Percentiles rank a stretch among this genome's conserved stretches.
Evolutionary conservation across 2,329 filamentous ascomycete genomes (phyloP).

Genomic region (Claviceps lovelessii): DNA sequence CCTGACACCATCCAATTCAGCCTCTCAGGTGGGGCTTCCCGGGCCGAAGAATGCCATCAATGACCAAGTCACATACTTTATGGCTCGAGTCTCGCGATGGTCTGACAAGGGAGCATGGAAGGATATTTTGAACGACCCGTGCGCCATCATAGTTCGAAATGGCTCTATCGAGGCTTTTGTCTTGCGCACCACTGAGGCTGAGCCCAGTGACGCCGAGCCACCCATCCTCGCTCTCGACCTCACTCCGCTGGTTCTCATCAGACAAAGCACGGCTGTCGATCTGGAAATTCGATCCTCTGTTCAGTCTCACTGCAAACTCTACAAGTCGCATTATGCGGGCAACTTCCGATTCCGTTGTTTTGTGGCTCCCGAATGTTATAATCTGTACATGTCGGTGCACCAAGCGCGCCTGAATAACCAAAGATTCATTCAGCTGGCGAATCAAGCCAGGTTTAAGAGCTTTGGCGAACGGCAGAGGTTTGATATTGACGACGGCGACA

Average conservation of each 20-base stretch:
- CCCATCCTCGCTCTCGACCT: slow-evolving; percentile 63
- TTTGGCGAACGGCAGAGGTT: slow-evolving; percentile 43
- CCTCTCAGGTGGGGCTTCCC: slow-evolving; percentile 53
- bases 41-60: slow-evolving; percentile 28
- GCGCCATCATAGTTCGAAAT: slow-evolving; percentile 41
- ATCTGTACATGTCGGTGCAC: slow-evolving; percentile 76
- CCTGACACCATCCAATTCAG: slow-evolving; percentile 65
- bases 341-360: slow-evolving; percentile 87
- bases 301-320: slow-evolving; percentile 54
- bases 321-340: slow-evolving; percentile 42
- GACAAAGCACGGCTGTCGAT: slow-evolving; percentile 82
- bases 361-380: slow-evolving; percentile 61
- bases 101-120: slow-evolving; percentile 48
- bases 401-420: slow-evolving; percentile 81
- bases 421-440: slow-evolving; percentile 59
- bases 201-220: slow-evolving; percentile 18
- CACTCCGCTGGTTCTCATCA: slow-evolving; percentile 78
- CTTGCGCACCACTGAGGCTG: slow-evolving; percentile 19
- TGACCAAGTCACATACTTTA: slow-evolving; percentile 31
- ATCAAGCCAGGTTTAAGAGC: slow-evolving; percentile 56
- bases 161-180: slow-evolving; percentile 45
- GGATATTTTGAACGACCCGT: slow-evolving; percentile 36
- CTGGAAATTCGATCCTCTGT: slow-evolving; percentile 86
- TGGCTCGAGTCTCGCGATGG: slow-evolving; percentile 48
- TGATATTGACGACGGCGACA: slow-evolving; percentile 32